Evolutionary conservation across 139 green algal genomes (phyloP).

Genomic region (Edaphochlamys debaryana): DNA sequence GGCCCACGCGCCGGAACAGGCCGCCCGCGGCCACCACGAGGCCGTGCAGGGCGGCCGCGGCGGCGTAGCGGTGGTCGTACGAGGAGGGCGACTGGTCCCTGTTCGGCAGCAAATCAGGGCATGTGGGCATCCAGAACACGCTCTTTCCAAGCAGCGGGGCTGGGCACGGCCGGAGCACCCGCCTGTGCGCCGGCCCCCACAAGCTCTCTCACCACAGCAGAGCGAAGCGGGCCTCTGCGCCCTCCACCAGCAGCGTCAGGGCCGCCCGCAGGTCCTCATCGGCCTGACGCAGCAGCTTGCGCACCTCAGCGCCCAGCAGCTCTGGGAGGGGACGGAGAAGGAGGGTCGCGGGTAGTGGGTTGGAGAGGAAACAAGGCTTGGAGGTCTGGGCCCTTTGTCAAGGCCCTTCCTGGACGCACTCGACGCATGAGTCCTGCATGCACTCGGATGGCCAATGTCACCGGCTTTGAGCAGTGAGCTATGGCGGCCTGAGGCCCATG

Average conservation of each 20-base stretch:
- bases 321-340: neutral
- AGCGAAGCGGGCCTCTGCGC: neutral
- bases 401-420: too few species aligned
- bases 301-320: neutral
- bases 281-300: neutral
- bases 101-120: neutral
- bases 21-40: neutral
- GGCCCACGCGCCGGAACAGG: neutral
- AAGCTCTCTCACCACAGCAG: constrained; percentile 14
- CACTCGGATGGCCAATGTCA: too few species aligned
- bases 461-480: too few species aligned
- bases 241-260: neutral
- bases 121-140: too few species aligned
- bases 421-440: too few species aligned
- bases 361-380: too few species aligned
- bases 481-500: too few species aligned
- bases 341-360: too few species aligned
- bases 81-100: neutral
- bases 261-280: neutral
- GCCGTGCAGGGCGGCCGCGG: neutral
- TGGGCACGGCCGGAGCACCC: too few species aligned
- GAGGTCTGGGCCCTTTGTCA: too few species aligned
- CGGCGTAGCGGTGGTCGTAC: neutral
- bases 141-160: too few species aligned
- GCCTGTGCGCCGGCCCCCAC: too few species aligned